Evolutionary conservation across 768 basidiomycete species (phyloP).

Genomic region (Daedaleopsis sinensis): DNA sequence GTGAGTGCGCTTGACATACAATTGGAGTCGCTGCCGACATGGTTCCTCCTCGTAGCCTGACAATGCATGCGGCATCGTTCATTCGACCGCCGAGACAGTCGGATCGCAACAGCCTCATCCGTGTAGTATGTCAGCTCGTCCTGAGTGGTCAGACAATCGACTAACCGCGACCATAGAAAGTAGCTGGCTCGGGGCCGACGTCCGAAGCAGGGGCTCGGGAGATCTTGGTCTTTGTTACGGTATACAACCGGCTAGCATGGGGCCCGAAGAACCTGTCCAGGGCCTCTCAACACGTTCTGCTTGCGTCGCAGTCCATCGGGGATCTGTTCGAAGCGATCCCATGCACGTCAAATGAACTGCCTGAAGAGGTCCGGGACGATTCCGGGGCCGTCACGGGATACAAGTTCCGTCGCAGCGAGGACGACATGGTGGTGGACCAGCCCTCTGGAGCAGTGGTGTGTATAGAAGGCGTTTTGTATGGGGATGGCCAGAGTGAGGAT

Average conservation of each 20-base stretch:
- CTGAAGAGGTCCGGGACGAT: constrained; percentile 41
- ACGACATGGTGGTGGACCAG: constrained; percentile 8
- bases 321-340: constrained; percentile 63
- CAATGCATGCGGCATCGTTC: constrained; percentile 58
- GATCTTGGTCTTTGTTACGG: constrained; percentile 59
- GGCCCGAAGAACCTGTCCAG: constrained; percentile 60
- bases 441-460: constrained; percentile 52
- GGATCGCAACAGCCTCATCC: constrained; percentile 54
- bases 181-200: constrained; percentile 13
- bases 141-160: no score
- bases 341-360: constrained; percentile 61
- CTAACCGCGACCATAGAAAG: constrained; percentile 17
- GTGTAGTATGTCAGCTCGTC: constrained; percentile 13
- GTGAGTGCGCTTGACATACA: constrained; percentile 41
- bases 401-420: constrained; percentile 9
- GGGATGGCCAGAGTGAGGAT: constrained; percentile 47
- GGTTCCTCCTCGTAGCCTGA: constrained; percentile 40
- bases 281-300: constrained; percentile 66
- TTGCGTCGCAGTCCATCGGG: constrained; percentile 73
- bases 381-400: constrained; percentile 39
- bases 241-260: constrained; percentile 66
- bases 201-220: constrained; percentile 27
- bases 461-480: constrained; percentile 63
- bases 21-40: background rate
- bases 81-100: constrained; percentile 65